Percentiles rank a stretch among this genome's conserved stretches.
phyloP scores from a whole-genome alignment of 192 early-diverging fungal species.

The Cetraspora pellucida region DNA sequence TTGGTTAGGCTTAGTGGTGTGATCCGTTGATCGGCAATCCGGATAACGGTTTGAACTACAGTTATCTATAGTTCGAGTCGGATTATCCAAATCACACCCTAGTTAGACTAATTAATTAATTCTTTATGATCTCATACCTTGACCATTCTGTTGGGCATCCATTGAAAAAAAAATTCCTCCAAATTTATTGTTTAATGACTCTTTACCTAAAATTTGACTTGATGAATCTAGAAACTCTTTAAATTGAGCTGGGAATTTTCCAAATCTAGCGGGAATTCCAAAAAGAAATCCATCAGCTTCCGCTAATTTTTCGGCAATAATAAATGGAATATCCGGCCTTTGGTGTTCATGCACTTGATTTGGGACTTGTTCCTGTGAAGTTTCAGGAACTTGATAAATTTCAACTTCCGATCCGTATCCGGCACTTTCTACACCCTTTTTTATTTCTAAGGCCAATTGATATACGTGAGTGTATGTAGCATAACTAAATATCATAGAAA shows the following conservation, averaged over 20 bases:
- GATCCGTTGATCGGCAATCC: too few species aligned
- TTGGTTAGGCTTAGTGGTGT: too few species aligned
- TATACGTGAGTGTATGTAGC: slow-evolving; percentile 68
- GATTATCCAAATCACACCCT: too few species aligned
- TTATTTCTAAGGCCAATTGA: slow-evolving; percentile 61
- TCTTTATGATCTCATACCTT: slow-evolving; percentile 40
- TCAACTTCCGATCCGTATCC: slow-evolving; percentile 34
- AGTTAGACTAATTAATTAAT: too few species aligned
- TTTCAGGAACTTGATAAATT: slow-evolving; percentile 61
- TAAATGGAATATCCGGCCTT: slow-evolving; percentile 50
- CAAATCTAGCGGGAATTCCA: slow-evolving; percentile 69
- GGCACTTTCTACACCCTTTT: slow-evolving; percentile 62
- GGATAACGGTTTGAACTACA: too few species aligned
- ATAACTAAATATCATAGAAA: not conserved
- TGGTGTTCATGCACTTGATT: slow-evolving; percentile 55
- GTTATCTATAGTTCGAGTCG: too few species aligned
- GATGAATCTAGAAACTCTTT: slow-evolving; percentile 55
- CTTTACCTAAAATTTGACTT: slow-evolving; percentile 46
- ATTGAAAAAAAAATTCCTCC: slow-evolving; percentile 78
- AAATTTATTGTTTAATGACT: slow-evolving; percentile 69
- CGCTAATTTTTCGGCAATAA: slow-evolving; percentile 40
- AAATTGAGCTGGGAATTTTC: slow-evolving; percentile 73
- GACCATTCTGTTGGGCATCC: slow-evolving; percentile 75
- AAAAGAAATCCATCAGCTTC: slow-evolving; percentile 61
- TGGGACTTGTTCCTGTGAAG: slow-evolving; percentile 57